Evolutionary conservation across 2,329 filamentous ascomycete species (phyloP), one percentile per base, ranked within the genome.

Genomic region (Fusarium sp.): DNA sequence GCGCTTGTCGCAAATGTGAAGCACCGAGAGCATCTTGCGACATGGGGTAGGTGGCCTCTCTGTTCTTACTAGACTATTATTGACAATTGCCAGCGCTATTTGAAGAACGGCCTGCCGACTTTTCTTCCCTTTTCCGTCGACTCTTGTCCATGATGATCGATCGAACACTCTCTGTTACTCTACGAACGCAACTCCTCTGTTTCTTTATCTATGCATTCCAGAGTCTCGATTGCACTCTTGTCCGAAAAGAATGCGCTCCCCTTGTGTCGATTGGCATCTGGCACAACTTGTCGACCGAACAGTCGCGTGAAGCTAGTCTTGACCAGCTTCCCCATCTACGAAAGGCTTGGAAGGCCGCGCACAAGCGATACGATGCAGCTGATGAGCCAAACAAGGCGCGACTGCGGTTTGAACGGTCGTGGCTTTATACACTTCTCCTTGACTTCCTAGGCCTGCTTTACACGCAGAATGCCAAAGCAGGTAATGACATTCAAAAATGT

Each of bases 181-280:
- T 97, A 56, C 89, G 93, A 64, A 92, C 91, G 10, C 90, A 97
- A 53, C 87, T 98, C n/a, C 83, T 99, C 23, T 91, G 88, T 26
- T 98, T 98, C 79, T 85, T 98, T 66, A 97, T 97, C 51, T 89
- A 91, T 70, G 92, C 95, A 36, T 99, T 97, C 77, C 94, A 98
- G 79, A 97, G 94, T 46, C 85, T 99, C 33, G 97, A 99, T 78
- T 94, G 90, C 76, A 87, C 88, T 37, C 87, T 97, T 57, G 92
- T 99, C 50, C 90, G 96, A 67, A 98, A 97, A 79, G 96, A 99
- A 83, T 98, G 96, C 79, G 96, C 95, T 8, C 93, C 97, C 3
- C 83, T 99, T 52, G 95, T 99, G 20, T 96, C 94, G 13, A 97
- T 99, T 73, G 91, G 92, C 1, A 93, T 96, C 73, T 99, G 96